These are phyloP conservation scores for Barnettozyma siamensis DNA, from an alignment of 805 yeast species.

Conservation along the genomic window DNA sequence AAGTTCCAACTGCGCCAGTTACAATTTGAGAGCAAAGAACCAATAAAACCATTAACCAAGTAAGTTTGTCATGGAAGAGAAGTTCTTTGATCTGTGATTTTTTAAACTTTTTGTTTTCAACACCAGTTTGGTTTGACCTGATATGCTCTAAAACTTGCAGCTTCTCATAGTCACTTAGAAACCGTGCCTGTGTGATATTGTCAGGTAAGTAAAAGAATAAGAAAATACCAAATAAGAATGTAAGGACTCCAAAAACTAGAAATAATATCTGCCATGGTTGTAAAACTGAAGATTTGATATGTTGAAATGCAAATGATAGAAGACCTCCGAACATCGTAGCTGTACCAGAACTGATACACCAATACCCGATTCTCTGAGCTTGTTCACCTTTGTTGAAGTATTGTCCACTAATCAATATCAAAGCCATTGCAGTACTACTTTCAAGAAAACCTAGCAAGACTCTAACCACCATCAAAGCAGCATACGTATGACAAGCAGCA, in stretches of 20 bases:
- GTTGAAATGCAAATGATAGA: constrained; percentile 46
- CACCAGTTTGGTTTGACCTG: constrained; percentile 40
- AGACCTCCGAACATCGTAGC: constrained; percentile 40
- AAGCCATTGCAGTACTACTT: constrained; percentile 47
- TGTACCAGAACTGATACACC: constrained; percentile 50
- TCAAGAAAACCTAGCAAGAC: constrained; percentile 48
- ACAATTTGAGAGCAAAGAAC: constrained; percentile 39
- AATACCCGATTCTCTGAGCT: constrained; percentile 44
- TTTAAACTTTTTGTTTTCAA: constrained; percentile 39
- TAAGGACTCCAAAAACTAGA: constrained; percentile 46
- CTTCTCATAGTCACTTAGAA: constrained; percentile 34
- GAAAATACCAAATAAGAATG: constrained; percentile 41
- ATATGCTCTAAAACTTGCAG: constrained; percentile 34
- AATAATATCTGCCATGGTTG: constrained; percentile 55
- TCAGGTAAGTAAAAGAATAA: constrained; percentile 43
- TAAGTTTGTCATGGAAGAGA: constrained; percentile 35
- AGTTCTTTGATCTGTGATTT: constrained; percentile 37
- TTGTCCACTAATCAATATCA: constrained; percentile 51
- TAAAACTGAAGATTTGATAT: constrained; percentile 34
- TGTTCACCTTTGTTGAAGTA: constrained; percentile 51
- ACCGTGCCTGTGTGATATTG: constrained; percentile 32
- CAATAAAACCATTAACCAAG: constrained; percentile 40
- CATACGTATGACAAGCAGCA: constrained; percentile 44
- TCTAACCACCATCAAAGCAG: constrained; percentile 47
- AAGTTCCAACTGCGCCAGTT: constrained; percentile 36